Evolutionary conservation across 2,329 filamentous ascomycete species (phyloP).

Genomic region (Exophiala lecanii-corni): DNA sequence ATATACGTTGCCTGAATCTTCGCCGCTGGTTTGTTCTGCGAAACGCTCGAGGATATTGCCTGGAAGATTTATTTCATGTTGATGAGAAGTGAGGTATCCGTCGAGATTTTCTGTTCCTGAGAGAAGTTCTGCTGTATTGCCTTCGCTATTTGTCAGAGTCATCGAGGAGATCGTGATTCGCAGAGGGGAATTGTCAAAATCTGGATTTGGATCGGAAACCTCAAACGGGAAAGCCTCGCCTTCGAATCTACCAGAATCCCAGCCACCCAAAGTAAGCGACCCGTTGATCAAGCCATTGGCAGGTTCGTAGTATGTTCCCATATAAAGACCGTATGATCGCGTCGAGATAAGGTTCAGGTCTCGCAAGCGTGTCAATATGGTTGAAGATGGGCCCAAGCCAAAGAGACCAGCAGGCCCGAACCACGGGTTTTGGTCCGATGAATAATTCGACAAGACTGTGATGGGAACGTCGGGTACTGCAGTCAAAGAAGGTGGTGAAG

Average conservation of each 20-base stretch:
- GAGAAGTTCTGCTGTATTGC: conserved; percentile 21
- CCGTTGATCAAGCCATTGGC: conserved; percentile 40
- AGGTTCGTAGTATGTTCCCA: conserved; percentile 38
- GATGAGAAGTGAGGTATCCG: conserved; percentile 40
- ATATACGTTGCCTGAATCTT: conserved; percentile 28
- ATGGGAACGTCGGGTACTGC: conserved; percentile 20
- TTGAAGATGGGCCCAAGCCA: conserved; percentile 38
- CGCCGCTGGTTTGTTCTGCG: conserved; percentile 32
- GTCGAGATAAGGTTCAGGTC: conserved; percentile 34
- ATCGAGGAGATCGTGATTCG: conserved; percentile 38
- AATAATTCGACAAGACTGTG: conserved; percentile 23
- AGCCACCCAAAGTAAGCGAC: conserved; percentile 42
- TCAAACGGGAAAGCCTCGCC: conserved; percentile 30
- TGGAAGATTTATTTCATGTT: conserved; percentile 40
- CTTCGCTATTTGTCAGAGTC: conserved; percentile 29
- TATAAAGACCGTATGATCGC: conserved; percentile 40
- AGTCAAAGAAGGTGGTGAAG: conserved; percentile 19
- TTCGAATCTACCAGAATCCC: conserved; percentile 40
- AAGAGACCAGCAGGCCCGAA: conserved; percentile 27
- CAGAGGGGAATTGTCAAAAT: conserved; percentile 31
- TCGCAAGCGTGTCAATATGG: conserved; percentile 27
- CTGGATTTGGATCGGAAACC: conserved; percentile 29
- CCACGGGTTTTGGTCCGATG: conserved; percentile 18
- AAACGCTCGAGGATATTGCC: conserved; percentile 39
- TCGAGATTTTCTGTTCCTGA: conserved; percentile 34